Conservation (phyloP, 1,284 basidiomycete species). For the Thecaphora frezii region DNA sequence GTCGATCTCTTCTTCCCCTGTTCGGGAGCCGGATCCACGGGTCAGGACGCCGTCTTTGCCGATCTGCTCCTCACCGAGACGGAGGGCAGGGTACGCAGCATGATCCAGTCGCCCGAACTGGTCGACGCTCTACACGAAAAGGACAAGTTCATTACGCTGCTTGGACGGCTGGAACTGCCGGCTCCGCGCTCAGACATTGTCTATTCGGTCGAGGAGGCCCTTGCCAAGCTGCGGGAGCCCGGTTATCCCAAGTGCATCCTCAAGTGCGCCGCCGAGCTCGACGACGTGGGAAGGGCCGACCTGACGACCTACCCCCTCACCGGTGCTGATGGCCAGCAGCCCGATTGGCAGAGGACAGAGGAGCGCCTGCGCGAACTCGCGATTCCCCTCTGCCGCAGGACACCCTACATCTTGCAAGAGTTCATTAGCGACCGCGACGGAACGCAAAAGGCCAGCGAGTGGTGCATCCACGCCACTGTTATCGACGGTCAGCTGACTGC, state of each 20-base stretch:
- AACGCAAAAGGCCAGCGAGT: conserved; percentile 49
- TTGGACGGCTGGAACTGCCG: conserved; percentile 56
- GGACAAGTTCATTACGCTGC: conserved; percentile 56
- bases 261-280: conserved; percentile 59
- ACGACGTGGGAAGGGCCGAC: conserved; percentile 60
- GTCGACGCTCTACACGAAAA: conserved; percentile 61
- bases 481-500: conserved; percentile 60
- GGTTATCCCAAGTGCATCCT: conserved; percentile 40
- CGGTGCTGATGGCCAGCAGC: conserved; percentile 2
- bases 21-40: conserved; percentile 60
- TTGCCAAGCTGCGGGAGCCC: conserved; percentile 45
- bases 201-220: conserved; percentile 54
- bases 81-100: conserved; percentile 45
- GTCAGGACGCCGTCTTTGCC: conserved; percentile 60
- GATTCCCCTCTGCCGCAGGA: conserved; percentile 37
- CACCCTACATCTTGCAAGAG: conserved; percentile 55
- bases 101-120: conserved; percentile 60
- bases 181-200: conserved; percentile 58
- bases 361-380: conserved; percentile 20
- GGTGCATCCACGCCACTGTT: conserved; percentile 62
- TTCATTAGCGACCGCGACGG: conserved; percentile 48
- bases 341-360: conserved; percentile 36
- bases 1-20: conserved; percentile 61
- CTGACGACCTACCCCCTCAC: conserved; percentile 60
- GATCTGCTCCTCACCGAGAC: conserved; percentile 50